These are phyloP conservation scores for Nannizziopsis arthrosporioides DNA, from an alignment of 2,329 filamentous ascomycete species.

Conservation along the genomic window DNA sequence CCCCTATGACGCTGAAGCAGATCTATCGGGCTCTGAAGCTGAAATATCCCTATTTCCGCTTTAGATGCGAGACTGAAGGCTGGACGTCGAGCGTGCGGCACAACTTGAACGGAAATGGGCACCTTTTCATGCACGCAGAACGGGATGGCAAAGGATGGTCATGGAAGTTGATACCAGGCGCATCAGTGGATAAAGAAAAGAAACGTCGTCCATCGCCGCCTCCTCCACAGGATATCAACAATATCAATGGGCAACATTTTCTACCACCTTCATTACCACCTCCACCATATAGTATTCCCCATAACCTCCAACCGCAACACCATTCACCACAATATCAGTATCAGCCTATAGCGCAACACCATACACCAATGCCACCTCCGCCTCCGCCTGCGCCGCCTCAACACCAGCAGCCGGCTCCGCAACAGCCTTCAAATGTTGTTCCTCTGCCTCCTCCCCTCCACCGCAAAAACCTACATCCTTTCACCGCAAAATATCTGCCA, in stretches of 20 bases:
- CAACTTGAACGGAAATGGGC: slow-evolving; percentile 48
- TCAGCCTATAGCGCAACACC: slow-evolving; percentile 7
- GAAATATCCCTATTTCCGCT: slow-evolving; percentile 50
- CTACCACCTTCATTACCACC: slow-evolving; percentile 26
- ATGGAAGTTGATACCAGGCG: slow-evolving; percentile 49
- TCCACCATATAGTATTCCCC: slow-evolving; percentile 24
- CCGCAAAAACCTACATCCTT: slow-evolving; percentile 1
- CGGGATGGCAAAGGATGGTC: slow-evolving; percentile 52
- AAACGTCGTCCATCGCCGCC: slow-evolving; percentile 39
- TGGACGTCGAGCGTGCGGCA: slow-evolving; percentile 58
- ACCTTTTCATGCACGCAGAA: slow-evolving; percentile 49
- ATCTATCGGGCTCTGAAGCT: slow-evolving; percentile 54
- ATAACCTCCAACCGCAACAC: slow-evolving; percentile 9
- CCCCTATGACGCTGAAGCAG: slow-evolving; percentile 52
- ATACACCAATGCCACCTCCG: slow-evolving; percentile 7
- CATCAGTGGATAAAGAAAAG: slow-evolving; percentile 49
- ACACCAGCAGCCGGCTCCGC: background rate
- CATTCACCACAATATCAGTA: slow-evolving; percentile 19
- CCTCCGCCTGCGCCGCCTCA: slow-evolving; percentile 1
- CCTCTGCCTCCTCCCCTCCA: background rate
- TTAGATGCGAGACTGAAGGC: slow-evolving; percentile 52
- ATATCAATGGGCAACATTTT: slow-evolving; percentile 29
- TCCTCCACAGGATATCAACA: slow-evolving; percentile 23
- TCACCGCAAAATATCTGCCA: background rate
- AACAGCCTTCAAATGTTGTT: background rate